A percentile compares a stretch with the other conserved stretches of the same genome.
These are phyloP conservation scores for Arachnopeziza araneosa DNA, from an alignment of 2,329 filamentous ascomycete species.

Conservation along the genomic window DNA sequence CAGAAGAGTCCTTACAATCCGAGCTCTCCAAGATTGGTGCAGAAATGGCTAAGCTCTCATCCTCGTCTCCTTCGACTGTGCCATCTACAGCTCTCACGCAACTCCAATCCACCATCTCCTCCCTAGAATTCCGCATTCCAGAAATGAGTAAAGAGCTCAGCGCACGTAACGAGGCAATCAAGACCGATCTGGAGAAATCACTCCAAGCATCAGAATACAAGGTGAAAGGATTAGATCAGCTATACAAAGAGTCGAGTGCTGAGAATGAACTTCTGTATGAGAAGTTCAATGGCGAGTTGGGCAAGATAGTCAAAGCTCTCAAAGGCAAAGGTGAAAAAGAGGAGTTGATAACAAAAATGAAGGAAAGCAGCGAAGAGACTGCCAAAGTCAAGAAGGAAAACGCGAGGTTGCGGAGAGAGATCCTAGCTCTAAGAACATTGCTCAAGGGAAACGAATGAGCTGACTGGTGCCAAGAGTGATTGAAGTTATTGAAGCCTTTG, in stretches of 20 bases:
- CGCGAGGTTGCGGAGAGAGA: conserved; percentile 73
- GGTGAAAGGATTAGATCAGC: conserved; percentile 74
- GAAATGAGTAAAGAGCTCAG: conserved; percentile 52
- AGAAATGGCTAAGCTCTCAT: conserved; percentile 59
- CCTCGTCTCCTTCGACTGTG: conserved; percentile 36
- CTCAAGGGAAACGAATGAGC: conserved; percentile 51
- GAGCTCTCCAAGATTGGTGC: conserved; percentile 77
- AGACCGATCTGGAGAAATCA: conserved; percentile 65
- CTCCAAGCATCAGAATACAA: conserved; percentile 72
- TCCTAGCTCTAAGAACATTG: conserved; percentile 40
- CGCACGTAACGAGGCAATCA: conserved; percentile 56
- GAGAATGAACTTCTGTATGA: conserved; percentile 94
- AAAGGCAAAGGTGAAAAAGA: conserved; percentile 70
- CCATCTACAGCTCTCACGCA: conserved; percentile 26
- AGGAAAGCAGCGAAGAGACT: conserved; percentile 71
- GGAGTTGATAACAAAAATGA: conserved; percentile 65
- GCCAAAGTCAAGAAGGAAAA: conserved; percentile 80
- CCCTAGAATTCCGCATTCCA: conserved; percentile 64
- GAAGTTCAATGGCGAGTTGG: conserved; percentile 85
- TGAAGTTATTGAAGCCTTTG: not conserved
- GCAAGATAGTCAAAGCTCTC: conserved; percentile 72
- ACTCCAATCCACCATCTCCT: conserved; percentile 53
- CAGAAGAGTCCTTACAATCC: conserved; percentile 63
- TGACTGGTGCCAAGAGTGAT: not conserved
- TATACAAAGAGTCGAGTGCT: conserved; percentile 80